Base-by-base conservation (phyloP, 2,329 filamentous ascomycete species). In the Trichoderma koningii region DNA sequence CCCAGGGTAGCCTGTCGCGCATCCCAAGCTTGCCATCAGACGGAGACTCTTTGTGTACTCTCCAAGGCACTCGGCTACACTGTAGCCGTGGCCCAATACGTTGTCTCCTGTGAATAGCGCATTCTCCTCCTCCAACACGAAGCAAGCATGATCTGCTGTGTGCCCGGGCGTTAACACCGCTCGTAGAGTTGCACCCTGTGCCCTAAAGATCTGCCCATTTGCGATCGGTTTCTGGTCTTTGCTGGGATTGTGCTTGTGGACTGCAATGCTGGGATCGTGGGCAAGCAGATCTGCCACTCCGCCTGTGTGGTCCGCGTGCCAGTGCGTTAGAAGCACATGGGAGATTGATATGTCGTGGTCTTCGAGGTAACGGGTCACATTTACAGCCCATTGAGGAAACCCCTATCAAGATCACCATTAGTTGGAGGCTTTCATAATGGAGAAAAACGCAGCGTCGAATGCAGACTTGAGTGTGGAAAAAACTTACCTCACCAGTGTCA, bases 101-200 rank as follows among this genome's bases (percentile, higher is more conserved):
- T 91, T 92, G 75, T 92, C 89, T 3, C 87, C 89, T 0, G 89
- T 91, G 74, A 92, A 91, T 73, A 92, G 82, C 17, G 87, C 86
- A 44, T 56, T 44, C 7, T 56, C 38, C 9, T 56, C 53, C 28
- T 56, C 53, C 5, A 56, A 15, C 2, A 56, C 9, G 53, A 56
- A 56, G 15, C 53, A 56, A 10, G 34, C 28, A 26, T 56, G 53
- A 42, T 56, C 53, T 12, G 15, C 23, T 0, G 53, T 28, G 6
- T 56, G 53, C 12, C 53, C 53, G n/a, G 53, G 53, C 15, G 53
- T 42, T 15, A 12, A 17, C 6, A 56, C 38, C 17, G 53, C 53
- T 6, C 53, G 53, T 26, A 56, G 3, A 44, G 53, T 56, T 1
- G 53, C 53, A 10, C 53, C 53, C 38, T 56, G 15, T 5, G 38